Percentiles rank a stretch among this genome's conserved stretches.
Evolutionary conservation across 108 stramenopile genomes (phyloP).

Genomic region (Nannochloropsis gaditana): DNA sequence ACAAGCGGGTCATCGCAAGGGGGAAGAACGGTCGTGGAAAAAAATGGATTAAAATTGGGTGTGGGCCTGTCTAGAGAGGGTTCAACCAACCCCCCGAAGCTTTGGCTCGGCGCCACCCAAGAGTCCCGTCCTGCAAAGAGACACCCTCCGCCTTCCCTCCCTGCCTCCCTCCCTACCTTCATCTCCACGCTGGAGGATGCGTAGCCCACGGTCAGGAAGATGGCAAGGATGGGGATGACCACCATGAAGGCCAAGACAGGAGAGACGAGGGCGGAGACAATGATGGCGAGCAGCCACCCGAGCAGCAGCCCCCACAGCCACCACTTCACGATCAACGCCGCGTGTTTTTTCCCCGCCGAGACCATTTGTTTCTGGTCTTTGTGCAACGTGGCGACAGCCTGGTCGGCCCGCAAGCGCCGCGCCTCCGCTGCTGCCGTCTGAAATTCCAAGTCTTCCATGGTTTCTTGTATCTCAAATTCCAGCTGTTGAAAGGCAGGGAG

Average conservation of each 20-base stretch:
- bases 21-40: background rate
- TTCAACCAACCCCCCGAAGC: background rate
- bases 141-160: background rate
- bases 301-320: conserved; percentile 12
- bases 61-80: too few relatives aligned
- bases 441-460: background rate
- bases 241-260: background rate
- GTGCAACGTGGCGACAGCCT: background rate
- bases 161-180: background rate
- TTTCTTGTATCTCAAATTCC: background rate
- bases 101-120: background rate
- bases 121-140: background rate
- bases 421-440: background rate
- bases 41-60: background rate
- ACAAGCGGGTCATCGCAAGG: background rate
- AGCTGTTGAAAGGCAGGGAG: background rate
- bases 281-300: conserved; percentile 2
- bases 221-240: conserved; percentile 4
- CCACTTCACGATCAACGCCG: background rate
- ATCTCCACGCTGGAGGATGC: background rate
- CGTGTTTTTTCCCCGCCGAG: conserved; percentile 1
- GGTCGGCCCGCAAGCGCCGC: background rate
- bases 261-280: background rate
- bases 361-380: background rate
- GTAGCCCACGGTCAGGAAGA: background rate